These are phyloP conservation scores for Linnemannia exigua DNA, from an alignment of 192 early-diverging fungal species.

Conservation along the genomic window DNA sequence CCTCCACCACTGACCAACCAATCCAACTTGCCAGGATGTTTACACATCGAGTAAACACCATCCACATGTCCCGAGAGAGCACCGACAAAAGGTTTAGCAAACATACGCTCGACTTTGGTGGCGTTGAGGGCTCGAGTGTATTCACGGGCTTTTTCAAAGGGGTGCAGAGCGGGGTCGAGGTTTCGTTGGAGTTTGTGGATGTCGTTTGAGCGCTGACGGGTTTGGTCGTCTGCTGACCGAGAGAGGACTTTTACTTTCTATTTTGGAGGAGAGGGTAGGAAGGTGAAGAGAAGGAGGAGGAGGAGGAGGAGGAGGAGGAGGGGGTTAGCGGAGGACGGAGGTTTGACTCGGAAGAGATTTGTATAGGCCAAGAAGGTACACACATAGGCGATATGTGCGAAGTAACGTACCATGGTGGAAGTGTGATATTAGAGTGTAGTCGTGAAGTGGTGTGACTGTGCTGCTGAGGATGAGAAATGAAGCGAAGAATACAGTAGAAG, in stretches of 20 bases:
- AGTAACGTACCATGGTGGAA: background rate
- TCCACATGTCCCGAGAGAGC: constrained; percentile 93
- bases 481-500: background rate
- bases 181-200: constrained; percentile 92
- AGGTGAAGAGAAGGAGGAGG: background rate
- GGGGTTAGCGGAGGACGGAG: background rate
- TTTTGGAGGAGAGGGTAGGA: constrained; percentile 10
- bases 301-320: background rate
- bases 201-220: constrained; percentile 87
- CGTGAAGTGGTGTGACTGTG: background rate
- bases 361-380: background rate
- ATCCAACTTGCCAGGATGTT: constrained; percentile 91
- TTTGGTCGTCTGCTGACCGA: constrained; percentile 82
- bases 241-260: constrained; percentile 97
- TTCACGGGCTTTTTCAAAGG: constrained; percentile 95
- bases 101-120: constrained; percentile 93
- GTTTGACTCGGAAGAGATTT: background rate
- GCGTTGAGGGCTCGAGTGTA: constrained; percentile 96
- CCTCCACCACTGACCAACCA: constrained; percentile 91
- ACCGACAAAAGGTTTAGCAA: constrained; percentile 97
- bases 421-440: background rate
- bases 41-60: constrained; percentile 95
- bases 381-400: too few relatives aligned
- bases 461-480: background rate
- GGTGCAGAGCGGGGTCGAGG: constrained; percentile 90